Evolutionary conservation across 495 filamentous ascomycete species (phyloP), one percentile per base, ranked within the genome.

Genomic region (Cercophora newfieldiana): DNA sequence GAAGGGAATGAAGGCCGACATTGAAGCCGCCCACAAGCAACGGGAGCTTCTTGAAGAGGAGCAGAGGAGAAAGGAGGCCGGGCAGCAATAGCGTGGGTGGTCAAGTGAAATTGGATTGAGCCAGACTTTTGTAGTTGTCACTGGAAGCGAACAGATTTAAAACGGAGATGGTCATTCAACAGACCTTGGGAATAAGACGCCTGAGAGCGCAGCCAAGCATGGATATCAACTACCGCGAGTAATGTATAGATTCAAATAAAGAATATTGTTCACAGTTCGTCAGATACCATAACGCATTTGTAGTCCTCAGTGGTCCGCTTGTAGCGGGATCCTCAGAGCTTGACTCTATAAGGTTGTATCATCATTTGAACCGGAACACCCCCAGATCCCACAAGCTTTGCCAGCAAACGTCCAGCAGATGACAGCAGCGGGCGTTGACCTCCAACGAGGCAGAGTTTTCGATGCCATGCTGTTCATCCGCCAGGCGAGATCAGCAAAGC

Each of bases 331-430:
- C 85, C 85, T 98, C 91, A 90, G 94, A 91, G 94, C 94, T 99
- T 99, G 94, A 99, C 94, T 99, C 95, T 97, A 96, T 93, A 87
- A 87, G 89, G 90, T 85, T 79, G 84, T 81, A 87, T 98, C 94
- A 98, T 98, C 94, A 97, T 82, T 62, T 89, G 88, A 92, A 97
- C 89, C 81, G 72, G 65, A 67, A 71, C 86, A 81, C 84, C 66
- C 69, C 70, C 69, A 68, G 68, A 69, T 37, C 61, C 28, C 61
- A 22, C 44, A 31, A n/a, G 18, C 53, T 37, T 29, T 28, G n/a
- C 28, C 61, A 47, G 62, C 47, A 65, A 66, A 31, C 78, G 73
- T 69, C 81, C 69, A 69, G 63, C 66, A 73, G 73, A 65, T 60
- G 60, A 57, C 69, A 71, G 69, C 68, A 44, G 64, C 50, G 60